A percentile compares a stretch with the other conserved stretches of the same genome.
Evolutionary conservation across 176 grass and related monocot genomes (phyloP).

Genomic region (Ensete ventricosum): DNA sequence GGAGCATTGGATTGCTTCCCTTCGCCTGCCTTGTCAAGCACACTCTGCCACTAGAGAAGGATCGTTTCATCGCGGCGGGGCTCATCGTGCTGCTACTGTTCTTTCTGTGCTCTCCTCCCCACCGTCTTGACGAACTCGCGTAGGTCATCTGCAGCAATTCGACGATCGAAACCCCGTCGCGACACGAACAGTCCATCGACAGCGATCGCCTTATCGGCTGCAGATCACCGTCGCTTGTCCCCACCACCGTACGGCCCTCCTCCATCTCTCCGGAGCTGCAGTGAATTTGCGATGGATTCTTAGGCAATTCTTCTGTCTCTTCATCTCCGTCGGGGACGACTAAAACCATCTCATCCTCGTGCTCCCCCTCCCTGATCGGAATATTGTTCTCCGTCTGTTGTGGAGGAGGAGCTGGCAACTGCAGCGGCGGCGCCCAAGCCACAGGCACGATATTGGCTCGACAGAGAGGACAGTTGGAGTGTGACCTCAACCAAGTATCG

Average conservation of each 20-base stretch:
- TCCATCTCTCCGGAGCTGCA: neutral
- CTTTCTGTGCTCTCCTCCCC: constrained; percentile 9
- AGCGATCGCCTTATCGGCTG: neutral
- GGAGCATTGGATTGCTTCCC: too few species aligned
- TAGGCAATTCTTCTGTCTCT: neutral
- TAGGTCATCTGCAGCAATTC: neutral
- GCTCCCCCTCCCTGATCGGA: neutral
- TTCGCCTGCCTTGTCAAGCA: too few species aligned
- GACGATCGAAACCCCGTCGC: neutral
- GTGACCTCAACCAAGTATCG: neutral
- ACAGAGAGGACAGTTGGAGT: constrained; percentile 3
- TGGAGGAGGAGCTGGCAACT: neutral
- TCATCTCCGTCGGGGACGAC: neutral
- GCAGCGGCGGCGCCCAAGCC: neutral
- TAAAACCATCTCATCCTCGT: neutral
- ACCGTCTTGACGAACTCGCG: neutral
- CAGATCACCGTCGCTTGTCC: neutral
- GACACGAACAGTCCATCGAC: neutral
- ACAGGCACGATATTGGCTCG: neutral
- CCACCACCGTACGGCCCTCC: neutral
- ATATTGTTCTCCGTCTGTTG: neutral
- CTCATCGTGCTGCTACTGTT: neutral
- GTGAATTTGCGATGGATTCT: neutral
- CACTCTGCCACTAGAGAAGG: neutral
- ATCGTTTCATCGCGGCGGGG: neutral